Evolutionary conservation across 768 basidiomycete genomes (phyloP).

Genomic region (Cubamyces lactineus): DNA sequence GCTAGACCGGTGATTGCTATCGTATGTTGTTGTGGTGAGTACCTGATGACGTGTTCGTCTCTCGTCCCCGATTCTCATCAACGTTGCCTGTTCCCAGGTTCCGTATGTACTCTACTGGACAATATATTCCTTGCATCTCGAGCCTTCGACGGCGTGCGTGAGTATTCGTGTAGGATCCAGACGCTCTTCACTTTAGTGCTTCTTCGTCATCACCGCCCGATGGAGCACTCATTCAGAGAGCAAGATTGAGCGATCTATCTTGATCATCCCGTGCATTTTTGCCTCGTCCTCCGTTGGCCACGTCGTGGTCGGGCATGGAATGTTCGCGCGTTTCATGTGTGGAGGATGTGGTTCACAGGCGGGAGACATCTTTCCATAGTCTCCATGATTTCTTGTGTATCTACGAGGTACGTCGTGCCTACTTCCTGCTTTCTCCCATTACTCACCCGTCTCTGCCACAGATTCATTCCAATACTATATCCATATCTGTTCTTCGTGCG

Average conservation of each 20-base stretch:
- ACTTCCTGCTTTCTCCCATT: not conserved
- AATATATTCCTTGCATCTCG: constrained; percentile 33
- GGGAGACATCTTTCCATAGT: constrained; percentile 42
- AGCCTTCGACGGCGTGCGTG: constrained; percentile 2
- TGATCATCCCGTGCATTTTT: constrained; percentile 41
- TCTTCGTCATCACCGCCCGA: constrained; percentile 58
- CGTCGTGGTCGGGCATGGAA: constrained; percentile 28
- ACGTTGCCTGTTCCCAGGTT: constrained; percentile 10
- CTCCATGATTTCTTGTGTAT: not conserved
- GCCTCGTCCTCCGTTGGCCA: constrained; percentile 37
- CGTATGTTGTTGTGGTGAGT: constrained; percentile 40
- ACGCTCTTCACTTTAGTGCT: constrained; percentile 90
- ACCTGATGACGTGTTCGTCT: constrained; percentile 30
- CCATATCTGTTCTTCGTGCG: not conserved
- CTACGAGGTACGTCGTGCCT: constrained; percentile 20
- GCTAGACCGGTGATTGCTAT: constrained; percentile 45
- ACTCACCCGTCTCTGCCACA: not conserved
- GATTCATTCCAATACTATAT: constrained; percentile 2
- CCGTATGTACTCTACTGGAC: constrained; percentile 42
- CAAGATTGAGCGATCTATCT: constrained; percentile 52
- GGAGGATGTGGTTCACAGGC: constrained; percentile 54
- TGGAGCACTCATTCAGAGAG: constrained; percentile 86
- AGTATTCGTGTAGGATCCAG: not conserved
- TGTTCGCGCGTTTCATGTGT: constrained; percentile 30
- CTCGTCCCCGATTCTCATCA: constrained; percentile 26